phyloP scores from a whole-genome alignment of 345 rosid species.

The Boechera divaricarpa region DNA sequence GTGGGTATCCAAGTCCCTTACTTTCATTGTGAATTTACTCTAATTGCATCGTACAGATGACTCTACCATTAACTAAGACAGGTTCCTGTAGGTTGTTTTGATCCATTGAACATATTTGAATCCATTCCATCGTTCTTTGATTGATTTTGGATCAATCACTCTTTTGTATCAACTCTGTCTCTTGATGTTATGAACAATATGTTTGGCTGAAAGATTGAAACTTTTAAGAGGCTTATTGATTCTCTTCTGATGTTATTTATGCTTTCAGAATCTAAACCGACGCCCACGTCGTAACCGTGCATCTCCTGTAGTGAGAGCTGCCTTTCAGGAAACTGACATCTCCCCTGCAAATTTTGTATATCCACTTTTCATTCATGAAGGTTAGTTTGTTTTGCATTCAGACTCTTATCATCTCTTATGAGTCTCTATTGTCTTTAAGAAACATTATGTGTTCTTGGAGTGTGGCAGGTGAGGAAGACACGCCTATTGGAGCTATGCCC shows the following conservation, averaged over 20 bases:
- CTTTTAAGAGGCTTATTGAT: slow-evolving; percentile 17
- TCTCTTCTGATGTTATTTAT: background rate
- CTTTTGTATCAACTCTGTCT: background rate
- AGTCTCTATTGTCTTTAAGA: slow-evolving; percentile 9
- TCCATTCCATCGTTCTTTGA: background rate
- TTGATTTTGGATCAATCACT: background rate
- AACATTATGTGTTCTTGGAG: slow-evolving; percentile 5
- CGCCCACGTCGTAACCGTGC: slow-evolving; percentile 89
- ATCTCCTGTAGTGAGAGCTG: slow-evolving; percentile 67
- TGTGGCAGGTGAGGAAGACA: slow-evolving; percentile 84
- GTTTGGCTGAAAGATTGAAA: slow-evolving; percentile 21
- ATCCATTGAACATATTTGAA: background rate
- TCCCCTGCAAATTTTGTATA: slow-evolving; percentile 91
- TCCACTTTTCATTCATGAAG: slow-evolving; percentile 96
- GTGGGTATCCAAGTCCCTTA: slow-evolving; percentile 50
- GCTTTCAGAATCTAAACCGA: slow-evolving; percentile 67
- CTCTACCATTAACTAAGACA: background rate
- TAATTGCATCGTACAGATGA: background rate
- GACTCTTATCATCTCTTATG: background rate
- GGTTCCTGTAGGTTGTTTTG: too few relatives aligned
- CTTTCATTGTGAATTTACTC: background rate
- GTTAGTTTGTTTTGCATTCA: slow-evolving; percentile 46
- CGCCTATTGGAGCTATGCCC: slow-evolving; percentile 99
- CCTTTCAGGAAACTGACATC: slow-evolving; percentile 84
- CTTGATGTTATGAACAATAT: background rate